phyloP scores from a whole-genome alignment of 2,329 filamentous ascomycete genomes.

The Neonectria punicea region DNA sequence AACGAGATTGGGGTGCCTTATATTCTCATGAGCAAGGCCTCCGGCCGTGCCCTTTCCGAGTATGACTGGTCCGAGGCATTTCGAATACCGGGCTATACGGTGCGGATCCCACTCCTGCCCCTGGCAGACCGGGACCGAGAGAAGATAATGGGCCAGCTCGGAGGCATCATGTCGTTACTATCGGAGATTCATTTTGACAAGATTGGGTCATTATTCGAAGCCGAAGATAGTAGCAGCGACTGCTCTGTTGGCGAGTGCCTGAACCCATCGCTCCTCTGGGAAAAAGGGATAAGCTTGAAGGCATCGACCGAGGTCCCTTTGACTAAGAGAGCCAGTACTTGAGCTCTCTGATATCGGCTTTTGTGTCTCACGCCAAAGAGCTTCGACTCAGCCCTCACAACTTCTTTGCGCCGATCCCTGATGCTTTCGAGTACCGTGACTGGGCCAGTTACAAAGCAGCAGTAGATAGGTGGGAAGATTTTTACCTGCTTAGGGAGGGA shows the following conservation, averaged over 20 bases:
- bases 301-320: slow-evolving; percentile 43
- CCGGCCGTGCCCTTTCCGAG: slow-evolving; percentile 30
- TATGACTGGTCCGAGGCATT: slow-evolving; percentile 36
- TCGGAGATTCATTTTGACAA: slow-evolving; percentile 32
- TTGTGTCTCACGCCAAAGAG: slow-evolving; percentile 37
- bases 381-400: slow-evolving; percentile 40
- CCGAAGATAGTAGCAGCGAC: slow-evolving; percentile 14
- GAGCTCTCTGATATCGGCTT: slow-evolving; percentile 38
- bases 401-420: slow-evolving; percentile 45
- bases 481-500: slow-evolving; percentile 29
- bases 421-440: slow-evolving; percentile 34
- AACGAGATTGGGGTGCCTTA: slow-evolving; percentile 40
- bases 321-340: slow-evolving; percentile 39
- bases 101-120: slow-evolving; percentile 25
- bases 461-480: slow-evolving; percentile 18
- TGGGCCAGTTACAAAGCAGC: slow-evolving; percentile 30
- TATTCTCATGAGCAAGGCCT: slow-evolving; percentile 40
- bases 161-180: slow-evolving; percentile 31
- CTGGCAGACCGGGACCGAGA: slow-evolving; percentile 27
- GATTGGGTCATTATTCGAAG: slow-evolving; percentile 39
- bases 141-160: slow-evolving; percentile 36
- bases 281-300: slow-evolving; percentile 37
- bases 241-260: slow-evolving; percentile 39
- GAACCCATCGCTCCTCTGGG: slow-evolving; percentile 36
- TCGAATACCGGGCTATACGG: slow-evolving; percentile 27